Evolutionary conservation across 2,329 filamentous ascomycete species (phyloP).

Genomic region (Phyllosticta citriasiana): DNA sequence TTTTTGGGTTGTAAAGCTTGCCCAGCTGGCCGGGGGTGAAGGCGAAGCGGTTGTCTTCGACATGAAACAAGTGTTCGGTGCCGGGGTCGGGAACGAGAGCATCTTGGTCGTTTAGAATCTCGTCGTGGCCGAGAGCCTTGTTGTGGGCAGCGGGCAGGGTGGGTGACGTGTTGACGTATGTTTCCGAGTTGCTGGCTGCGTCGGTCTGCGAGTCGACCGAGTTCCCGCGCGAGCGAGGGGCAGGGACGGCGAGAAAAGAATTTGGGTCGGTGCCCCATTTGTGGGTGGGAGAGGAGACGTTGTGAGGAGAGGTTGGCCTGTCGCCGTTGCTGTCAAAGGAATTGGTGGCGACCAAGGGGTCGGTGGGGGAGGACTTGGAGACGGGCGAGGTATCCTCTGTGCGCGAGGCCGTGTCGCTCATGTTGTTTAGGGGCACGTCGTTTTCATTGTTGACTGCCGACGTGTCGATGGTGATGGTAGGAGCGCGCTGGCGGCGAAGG

Average conservation of each 20-base stretch:
- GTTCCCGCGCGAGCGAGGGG: conserved; percentile 51
- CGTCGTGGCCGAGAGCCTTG: conserved; percentile 26
- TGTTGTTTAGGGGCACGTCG: conserved; percentile 24
- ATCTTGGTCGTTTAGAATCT: conserved; percentile 48
- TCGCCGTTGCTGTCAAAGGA: conserved; percentile 58
- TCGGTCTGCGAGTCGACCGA: conserved; percentile 55
- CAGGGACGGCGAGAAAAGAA: conserved; percentile 54
- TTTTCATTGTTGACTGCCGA: conserved; percentile 34
- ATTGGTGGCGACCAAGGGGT: conserved; percentile 37
- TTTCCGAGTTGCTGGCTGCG: conserved; percentile 47
- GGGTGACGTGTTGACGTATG: conserved; percentile 42
- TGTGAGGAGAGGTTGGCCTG: conserved; percentile 56
- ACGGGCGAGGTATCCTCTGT: conserved; percentile 28
- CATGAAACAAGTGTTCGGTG: conserved; percentile 19
- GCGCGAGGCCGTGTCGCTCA: conserved; percentile 20
- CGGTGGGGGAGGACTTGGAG: conserved; percentile 3
- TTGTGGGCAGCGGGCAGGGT: conserved; percentile 18
- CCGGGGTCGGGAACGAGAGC: conserved; percentile 21
- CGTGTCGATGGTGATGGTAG: conserved; percentile 44
- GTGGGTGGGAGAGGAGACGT: conserved; percentile 52
- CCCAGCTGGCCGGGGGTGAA: conserved; percentile 46
- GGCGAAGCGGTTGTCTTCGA: conserved; percentile 40
- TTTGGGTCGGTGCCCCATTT: conserved; percentile 42
- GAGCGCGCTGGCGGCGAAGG: conserved; percentile 31
- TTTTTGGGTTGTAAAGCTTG: conserved; percentile 44